Base-by-base conservation (phyloP, 2,329 filamentous ascomycete species). In the Sporothrix brunneoviolacea region DNA sequence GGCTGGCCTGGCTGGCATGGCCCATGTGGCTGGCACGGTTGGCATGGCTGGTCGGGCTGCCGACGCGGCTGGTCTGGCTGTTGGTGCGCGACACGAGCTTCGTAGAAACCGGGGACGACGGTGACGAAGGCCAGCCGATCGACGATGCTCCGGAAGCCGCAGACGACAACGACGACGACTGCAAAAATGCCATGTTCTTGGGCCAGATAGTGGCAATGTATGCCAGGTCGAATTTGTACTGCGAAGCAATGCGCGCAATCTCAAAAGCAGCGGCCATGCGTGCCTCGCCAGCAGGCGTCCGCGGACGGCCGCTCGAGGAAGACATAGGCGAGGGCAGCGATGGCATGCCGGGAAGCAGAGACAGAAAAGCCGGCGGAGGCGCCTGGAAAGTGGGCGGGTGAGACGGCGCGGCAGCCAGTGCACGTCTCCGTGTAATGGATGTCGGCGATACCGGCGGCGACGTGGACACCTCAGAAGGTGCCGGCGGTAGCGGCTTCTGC, bases 121-220 rank as follows among this genome's bases (percentile, higher is more conserved):
- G 40, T 19, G 51, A 48, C 45, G 50, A 48, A 8, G 53, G 50
- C 50, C 35, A 48, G 37, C 27, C 27, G n/a, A 52, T 40, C 18
- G 47, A 43, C 37, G 45, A 43, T n/a, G 39, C 9, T 12, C 38
- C 18, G 5, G 35, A 36, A 10, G 44, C 28, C 9, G 50, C 18
- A 3, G 41, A 10, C 3, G 55, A 27, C 3, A 18, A 15, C 3
- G 49, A 24, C 19, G 32, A 35, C 16, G 40, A 38, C 48, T 36
- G 19, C 22, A 39, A 16, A 48, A 49, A n/a, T 37, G 32, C 32
- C 54, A 61, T 59, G 33, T 60, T 55, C 33, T 61, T 68, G 4
- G 78, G 77, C 77, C 78, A 80, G 13, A 82, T 64, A 55, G 76
- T 80, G 55, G 80, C 72, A 27, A 82, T 71, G 55, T 82, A 82